These are phyloP conservation scores for Lactarius sanguifluus DNA, from an alignment of 768 basidiomycete genomes.

Conservation along the genomic window DNA sequence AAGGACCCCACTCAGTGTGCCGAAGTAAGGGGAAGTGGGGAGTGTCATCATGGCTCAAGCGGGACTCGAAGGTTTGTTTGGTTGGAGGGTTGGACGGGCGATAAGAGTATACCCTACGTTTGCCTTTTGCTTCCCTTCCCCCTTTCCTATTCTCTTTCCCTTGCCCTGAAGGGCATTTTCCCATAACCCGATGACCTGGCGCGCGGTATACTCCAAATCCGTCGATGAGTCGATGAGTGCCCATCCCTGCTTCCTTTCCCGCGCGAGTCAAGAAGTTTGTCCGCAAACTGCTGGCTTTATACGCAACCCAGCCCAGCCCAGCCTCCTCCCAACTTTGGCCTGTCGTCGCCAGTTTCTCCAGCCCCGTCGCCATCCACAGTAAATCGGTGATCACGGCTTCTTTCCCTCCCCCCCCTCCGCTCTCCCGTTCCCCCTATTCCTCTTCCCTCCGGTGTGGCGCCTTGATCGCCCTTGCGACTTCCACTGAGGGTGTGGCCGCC, in stretches of 20 bases:
- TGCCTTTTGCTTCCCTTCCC: not conserved
- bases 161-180: not conserved
- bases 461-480: constrained; percentile 18
- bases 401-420: not conserved
- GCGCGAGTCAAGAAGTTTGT: constrained; percentile 2
- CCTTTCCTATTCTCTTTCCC: not conserved
- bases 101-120: not conserved
- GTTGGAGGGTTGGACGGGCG: not conserved
- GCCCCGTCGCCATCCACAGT: not conserved
- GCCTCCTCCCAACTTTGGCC: not conserved
- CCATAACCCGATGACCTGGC: constrained; percentile 19
- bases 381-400: not conserved
- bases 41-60: not conserved
- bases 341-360: not conserved
- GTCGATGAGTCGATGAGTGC: not conserved
- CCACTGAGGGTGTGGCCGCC: not conserved
- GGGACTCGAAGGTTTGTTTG: not conserved
- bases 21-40: not conserved
- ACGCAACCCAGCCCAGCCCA: not conserved
- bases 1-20: constrained; percentile 4
- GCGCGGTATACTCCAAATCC: constrained; percentile 9
- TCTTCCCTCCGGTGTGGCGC: constrained; percentile 6
- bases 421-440: not conserved
- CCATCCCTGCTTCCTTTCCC: constrained; percentile 7
- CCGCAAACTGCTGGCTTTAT: not conserved